phyloP scores from a whole-genome alignment of 2,329 filamentous ascomycete species.

The Chaetomium strumarium region DNA sequence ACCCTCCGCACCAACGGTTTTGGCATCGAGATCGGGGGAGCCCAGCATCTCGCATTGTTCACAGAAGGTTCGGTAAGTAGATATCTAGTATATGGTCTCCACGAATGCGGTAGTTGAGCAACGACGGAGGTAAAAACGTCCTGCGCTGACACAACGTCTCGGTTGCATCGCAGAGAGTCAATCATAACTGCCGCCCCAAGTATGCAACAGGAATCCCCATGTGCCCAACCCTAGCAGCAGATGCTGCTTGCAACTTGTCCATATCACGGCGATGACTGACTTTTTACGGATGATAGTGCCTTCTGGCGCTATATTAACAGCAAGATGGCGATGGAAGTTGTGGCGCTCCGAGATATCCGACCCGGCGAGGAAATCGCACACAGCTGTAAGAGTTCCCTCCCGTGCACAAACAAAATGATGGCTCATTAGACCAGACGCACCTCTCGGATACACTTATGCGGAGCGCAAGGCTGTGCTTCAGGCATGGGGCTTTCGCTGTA shows the following conservation, averaged over 20 bases:
- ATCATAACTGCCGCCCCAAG: constrained; percentile 26
- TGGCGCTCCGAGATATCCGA: constrained; percentile 21
- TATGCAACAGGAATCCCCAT: constrained; percentile 4
- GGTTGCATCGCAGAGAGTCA: constrained; percentile 17
- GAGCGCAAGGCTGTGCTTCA: constrained; percentile 17
- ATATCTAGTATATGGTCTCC: not conserved
- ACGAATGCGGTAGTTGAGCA: too few relatives aligned
- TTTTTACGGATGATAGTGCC: constrained; percentile 7
- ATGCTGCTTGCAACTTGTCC: too few relatives aligned
- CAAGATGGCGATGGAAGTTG: constrained; percentile 22
- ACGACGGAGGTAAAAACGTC: too few relatives aligned
- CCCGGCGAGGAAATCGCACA: constrained; percentile 22
- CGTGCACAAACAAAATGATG: too few relatives aligned
- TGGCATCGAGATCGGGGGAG: constrained; percentile 25
- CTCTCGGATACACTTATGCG: constrained; percentile 19
- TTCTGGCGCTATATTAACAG: constrained; percentile 21
- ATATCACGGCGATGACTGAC: too few relatives aligned
- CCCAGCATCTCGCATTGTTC: constrained; percentile 24
- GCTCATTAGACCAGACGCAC: constrained; percentile 19
- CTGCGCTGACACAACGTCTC: too few relatives aligned
- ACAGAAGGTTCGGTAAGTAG: constrained; percentile 22
- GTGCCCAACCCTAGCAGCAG: too few relatives aligned
- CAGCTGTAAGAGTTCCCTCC: constrained; percentile 18
- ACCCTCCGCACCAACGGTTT: constrained; percentile 26
- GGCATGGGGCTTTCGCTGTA: constrained; percentile 26